These are phyloP conservation scores for Polygonum aviculare DNA, from an alignment of 148 eudicot genomes.

Conservation along the genomic window DNA sequence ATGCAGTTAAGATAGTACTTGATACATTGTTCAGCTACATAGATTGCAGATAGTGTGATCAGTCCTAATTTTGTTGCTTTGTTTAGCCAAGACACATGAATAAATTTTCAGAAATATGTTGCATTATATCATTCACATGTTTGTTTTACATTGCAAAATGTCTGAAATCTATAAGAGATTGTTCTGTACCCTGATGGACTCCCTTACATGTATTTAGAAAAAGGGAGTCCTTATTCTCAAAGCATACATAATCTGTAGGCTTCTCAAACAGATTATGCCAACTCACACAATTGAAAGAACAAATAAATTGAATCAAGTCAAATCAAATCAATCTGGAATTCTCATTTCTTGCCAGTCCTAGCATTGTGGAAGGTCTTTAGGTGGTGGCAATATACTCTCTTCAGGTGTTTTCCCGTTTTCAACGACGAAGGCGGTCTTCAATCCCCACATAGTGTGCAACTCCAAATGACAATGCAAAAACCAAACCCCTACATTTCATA, in stretches of 20 bases:
- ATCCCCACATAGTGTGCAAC: conserved; percentile 3
- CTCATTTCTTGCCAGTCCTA: not conserved
- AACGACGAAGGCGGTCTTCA: not conserved
- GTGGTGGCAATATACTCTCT: conserved; percentile 3
- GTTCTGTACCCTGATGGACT: not conserved
- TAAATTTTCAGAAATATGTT: not conserved
- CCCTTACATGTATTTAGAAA: not conserved
- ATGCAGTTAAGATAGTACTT: not conserved
- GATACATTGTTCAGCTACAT: not conserved
- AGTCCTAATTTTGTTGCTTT: not conserved
- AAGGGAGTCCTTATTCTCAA: not conserved
- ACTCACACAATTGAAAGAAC: conserved; percentile 5
- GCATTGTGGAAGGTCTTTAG: conserved; percentile 7
- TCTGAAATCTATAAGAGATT: not conserved
- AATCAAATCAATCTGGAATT: not conserved
- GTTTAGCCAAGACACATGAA: not conserved
- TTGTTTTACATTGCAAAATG: not conserved
- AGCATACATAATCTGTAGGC: not conserved
- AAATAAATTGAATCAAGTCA: not conserved
- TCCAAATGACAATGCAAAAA: conserved; percentile 4
- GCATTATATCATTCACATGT: not conserved
- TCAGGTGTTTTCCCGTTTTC: not conserved
- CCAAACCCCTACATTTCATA: not conserved
- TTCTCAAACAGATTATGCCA: not conserved
- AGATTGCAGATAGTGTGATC: not conserved